Percentiles rank a stretch among this genome's conserved stretches.
phyloP scores from a whole-genome alignment of 768 basidiomycete genomes.

The Pleurotus tuoliensis region DNA sequence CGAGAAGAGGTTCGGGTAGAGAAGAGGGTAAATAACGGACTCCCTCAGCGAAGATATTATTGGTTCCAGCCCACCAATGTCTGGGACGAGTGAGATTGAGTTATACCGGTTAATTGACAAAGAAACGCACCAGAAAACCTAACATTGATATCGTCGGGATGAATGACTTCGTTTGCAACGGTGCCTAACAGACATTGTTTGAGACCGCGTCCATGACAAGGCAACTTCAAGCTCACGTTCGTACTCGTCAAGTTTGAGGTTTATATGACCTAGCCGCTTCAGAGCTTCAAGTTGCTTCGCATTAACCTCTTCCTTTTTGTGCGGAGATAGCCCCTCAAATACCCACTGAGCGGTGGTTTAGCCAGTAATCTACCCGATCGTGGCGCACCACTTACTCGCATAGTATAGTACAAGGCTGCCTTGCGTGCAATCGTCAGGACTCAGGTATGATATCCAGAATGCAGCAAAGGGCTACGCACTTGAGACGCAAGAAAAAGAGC shows the following conservation, averaged over 20 bases:
- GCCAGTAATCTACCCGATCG: not conserved
- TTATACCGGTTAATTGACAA: not conserved
- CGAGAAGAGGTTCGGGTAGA: slow-evolving; percentile 85
- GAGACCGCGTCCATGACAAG: not conserved
- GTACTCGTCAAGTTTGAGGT: slow-evolving; percentile 83
- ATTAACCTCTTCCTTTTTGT: slow-evolving; percentile 58
- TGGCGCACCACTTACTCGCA: slow-evolving; percentile 45
- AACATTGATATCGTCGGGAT: slow-evolving; percentile 83
- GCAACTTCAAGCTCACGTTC: slow-evolving; percentile 55
- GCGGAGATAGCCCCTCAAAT: slow-evolving; percentile 46
- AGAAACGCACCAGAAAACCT: slow-evolving; percentile 60
- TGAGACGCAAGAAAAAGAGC: slow-evolving; percentile 49
- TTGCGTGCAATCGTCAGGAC: slow-evolving; percentile 28
- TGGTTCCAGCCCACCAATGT: slow-evolving; percentile 90
- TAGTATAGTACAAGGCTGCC: slow-evolving; percentile 77
- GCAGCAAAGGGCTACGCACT: slow-evolving; percentile 28
- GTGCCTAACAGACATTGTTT: slow-evolving; percentile 44
- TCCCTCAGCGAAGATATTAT: slow-evolving; percentile 90
- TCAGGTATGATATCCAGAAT: slow-evolving; percentile 16
- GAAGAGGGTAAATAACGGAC: slow-evolving; percentile 92
- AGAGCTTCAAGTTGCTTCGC: slow-evolving; percentile 69
- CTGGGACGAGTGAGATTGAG: slow-evolving; percentile 27
- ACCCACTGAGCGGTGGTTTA: slow-evolving; percentile 50
- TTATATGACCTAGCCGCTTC: slow-evolving; percentile 65
- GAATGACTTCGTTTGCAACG: slow-evolving; percentile 90